A percentile compares a stretch with the other conserved stretches of the same genome.
Evolutionary conservation across 495 filamentous ascomycete species (phyloP).

Genomic region (Neohortaea acidophila): DNA sequence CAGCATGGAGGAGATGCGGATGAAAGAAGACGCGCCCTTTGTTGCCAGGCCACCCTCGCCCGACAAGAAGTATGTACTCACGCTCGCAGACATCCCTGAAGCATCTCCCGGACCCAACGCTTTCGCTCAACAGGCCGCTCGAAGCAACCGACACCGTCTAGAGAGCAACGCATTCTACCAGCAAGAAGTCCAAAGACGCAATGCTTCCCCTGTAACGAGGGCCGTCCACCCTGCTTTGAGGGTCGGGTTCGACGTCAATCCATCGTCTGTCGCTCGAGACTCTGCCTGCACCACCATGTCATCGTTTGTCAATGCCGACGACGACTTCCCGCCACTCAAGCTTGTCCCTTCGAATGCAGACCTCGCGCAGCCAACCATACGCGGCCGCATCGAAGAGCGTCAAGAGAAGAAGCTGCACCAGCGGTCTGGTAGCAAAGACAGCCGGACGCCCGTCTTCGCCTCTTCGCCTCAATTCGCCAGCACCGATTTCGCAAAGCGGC

Average conservation of each 20-base stretch:
- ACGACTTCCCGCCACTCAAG: constrained; percentile 7
- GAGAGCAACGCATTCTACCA: constrained; percentile 20
- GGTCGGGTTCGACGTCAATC: not conserved
- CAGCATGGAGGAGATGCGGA: not conserved
- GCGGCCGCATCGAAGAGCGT: constrained; percentile 19
- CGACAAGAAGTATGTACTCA: not conserved
- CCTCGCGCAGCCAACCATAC: constrained; percentile 13
- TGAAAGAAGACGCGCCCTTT: constrained; percentile 2
- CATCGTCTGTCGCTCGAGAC: constrained; percentile 1
- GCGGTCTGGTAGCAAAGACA: constrained; percentile 12
- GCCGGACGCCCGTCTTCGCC: constrained; percentile 8
- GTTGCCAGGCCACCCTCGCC: not conserved
- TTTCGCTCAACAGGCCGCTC: constrained; percentile 14
- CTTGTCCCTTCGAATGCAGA: constrained; percentile 8
- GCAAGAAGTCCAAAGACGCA: constrained; percentile 12
- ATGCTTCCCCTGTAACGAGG: constrained; percentile 4
- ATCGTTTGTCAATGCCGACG: constrained; percentile 12
- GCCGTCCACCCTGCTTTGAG: constrained; percentile 7
- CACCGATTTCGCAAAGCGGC: constrained; percentile 3
- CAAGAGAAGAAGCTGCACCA: constrained; percentile 19
- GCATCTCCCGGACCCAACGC: constrained; percentile 15
- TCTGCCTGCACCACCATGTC: constrained; percentile 17
- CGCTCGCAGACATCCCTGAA: constrained; percentile 2
- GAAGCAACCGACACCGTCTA: constrained; percentile 10
- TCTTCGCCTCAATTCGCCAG: constrained; percentile 9